Evolutionary conservation across 306 rosid species (phyloP), one percentile per base, ranked within the genome.

Genomic region (Luffa aegyptiaca): DNA sequence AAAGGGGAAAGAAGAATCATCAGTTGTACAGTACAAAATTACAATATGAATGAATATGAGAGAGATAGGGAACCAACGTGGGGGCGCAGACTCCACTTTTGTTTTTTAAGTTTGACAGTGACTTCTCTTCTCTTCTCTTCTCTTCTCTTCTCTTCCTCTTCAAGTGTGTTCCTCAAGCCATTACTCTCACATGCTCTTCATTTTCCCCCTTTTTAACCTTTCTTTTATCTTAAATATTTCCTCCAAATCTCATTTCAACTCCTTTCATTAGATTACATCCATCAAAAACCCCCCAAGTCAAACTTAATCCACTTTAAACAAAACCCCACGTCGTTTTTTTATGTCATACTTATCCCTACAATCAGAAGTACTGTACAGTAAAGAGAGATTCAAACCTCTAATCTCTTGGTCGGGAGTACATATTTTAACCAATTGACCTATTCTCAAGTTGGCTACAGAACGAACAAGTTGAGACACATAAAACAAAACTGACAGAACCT

Each of bases 401-500:
- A 26, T 26, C 31, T 26, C 31, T 26, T 26, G 31, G 31, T 26
- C 31, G 31, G 1, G 31, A 26, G 31, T 26, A 26, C 31, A 26
- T 26, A 1, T 26, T 1, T 26, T 26, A 26, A 26, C 31, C 31
- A 26, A 26, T 26, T 26, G 31, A 26, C 31, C 31, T 26, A n/a
- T 26, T 26, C 31, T 26, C 31, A 26, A 1, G 31, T 26, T 26
- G 31, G 31, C 31, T 26, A 26, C 0, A 26, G 31, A 26, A 26
- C 0, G 31, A 26, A 1, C n/a, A 26, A 1, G 31, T 26, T 26
- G 31, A 26, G 31, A 35, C 13, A 35, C 11, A 72, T 10, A 31
- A 73, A 81, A 85, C 55, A 82, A 59, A 56, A 75, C 59, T 6
- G 66, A 58, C 31, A 79, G 48, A 14, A 33, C 35, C 63, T 77